These are phyloP conservation scores for Mucor mucedo DNA, from an alignment of 371 early-diverging fungal species.

Conservation along the genomic window DNA sequence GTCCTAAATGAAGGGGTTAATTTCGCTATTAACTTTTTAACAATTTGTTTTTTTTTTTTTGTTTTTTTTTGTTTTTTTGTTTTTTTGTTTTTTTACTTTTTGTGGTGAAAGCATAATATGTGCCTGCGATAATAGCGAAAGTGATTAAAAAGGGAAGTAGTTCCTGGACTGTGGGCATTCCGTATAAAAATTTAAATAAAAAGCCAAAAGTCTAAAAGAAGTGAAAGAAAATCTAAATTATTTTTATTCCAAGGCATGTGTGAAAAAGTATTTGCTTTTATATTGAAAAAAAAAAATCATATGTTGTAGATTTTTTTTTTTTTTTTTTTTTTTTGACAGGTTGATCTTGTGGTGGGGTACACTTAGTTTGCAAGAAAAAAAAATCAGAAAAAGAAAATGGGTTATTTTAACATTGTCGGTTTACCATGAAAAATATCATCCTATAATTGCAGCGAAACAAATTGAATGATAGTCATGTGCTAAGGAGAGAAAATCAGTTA, in stretches of 20 bases:
- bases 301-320: background rate
- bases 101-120: constrained; percentile 14
- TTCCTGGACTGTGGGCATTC: constrained; percentile 15
- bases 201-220: constrained; percentile 3
- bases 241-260: background rate
- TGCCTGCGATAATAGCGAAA: constrained; percentile 7
- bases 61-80: constrained; percentile 9
- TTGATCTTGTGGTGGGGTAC: background rate
- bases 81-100: constrained; percentile 18
- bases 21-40: background rate
- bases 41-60: background rate
- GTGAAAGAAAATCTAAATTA: background rate
- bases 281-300: background rate
- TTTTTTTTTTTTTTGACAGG: background rate
- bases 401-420: too few species aligned
- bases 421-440: too few species aligned
- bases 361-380: too few species aligned
- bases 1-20: constrained; percentile 7
- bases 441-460: too few species aligned
- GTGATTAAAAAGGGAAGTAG: constrained; percentile 15
- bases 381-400: too few species aligned
- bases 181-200: background rate
- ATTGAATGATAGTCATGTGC: too few species aligned
- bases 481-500: too few species aligned
- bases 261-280: background rate